phyloP scores from a whole-genome alignment of 2,329 filamentous ascomycete species.

The Beauveria sp. region DNA sequence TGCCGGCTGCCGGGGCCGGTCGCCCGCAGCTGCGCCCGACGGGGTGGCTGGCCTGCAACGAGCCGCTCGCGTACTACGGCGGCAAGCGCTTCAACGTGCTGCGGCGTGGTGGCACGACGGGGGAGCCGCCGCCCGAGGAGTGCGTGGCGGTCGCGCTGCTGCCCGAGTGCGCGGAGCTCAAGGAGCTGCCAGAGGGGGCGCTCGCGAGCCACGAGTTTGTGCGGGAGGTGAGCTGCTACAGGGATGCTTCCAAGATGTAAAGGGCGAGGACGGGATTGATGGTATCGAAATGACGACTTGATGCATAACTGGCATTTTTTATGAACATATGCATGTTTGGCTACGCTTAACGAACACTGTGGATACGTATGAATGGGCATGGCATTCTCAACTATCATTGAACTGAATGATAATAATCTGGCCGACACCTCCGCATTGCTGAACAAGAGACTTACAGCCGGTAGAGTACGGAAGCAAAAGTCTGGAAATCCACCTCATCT shows the following conservation, averaged over 20 bases:
- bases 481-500: no score
- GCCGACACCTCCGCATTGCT: no score
- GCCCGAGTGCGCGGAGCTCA: constrained; percentile 28
- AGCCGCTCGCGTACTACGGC: constrained; percentile 27
- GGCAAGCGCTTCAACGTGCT: constrained; percentile 23
- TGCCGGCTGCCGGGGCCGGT: constrained; percentile 16
- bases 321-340: no score
- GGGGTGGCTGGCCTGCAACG: constrained; percentile 31
- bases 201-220: constrained; percentile 27
- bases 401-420: no score
- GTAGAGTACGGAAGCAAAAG: no score
- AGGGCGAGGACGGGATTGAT: neutral
- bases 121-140: constrained; percentile 20
- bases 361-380: no score
- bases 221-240: constrained; percentile 25
- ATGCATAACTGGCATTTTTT: no score
- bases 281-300: no score
- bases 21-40: constrained; percentile 20
- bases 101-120: constrained; percentile 19
- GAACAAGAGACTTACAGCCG: no score
- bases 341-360: no score
- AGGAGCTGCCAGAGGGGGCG: constrained; percentile 22
- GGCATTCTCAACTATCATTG: no score
- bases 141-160: constrained; percentile 31
- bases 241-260: constrained; percentile 18